Base-by-base conservation (phyloP, 345 rosid species). In the Angophora floribunda region DNA sequence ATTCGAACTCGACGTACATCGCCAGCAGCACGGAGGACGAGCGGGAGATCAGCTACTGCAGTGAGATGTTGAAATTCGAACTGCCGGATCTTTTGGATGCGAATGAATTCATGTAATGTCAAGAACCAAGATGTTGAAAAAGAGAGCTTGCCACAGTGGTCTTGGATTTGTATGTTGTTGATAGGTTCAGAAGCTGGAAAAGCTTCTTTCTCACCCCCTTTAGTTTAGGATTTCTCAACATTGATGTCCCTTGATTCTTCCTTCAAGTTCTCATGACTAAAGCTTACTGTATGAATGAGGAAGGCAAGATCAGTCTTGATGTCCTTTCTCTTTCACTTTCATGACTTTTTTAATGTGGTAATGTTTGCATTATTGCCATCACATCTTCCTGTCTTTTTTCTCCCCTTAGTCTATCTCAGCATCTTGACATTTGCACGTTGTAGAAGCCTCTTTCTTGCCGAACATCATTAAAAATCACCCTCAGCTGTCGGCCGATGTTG, bases 1-100 rank as follows among this genome's bases (percentile, higher is more conserved):
- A 93, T 88, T 95, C 98, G 21, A 92, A 91, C 70, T 93, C 99
- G 13, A 93, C 95, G 4, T 92, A 92, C 65, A 88, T 94, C 90
- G 94, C 95, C 85, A 87, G 93, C 92, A 89, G 93, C 89, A 93
- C 93, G 52, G 97, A 96, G 89, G 99, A 96, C 63, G 99, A 95
- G 89, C 93, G 93, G 89, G 99, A 96, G 85, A 86, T 86, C 15
- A 97, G 97, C 91, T 93, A 93, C 79, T 93, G 96, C 90, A 96
- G 98, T 91, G 88, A 91, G 85, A 75, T 79, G 86, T 89, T 94
- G 86, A 93, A 92, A 93, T 94, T 95, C 87, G 96, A 95, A 90
- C 89, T 96, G 88, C 90, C 94, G 4, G 95, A 94, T 61, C 89
- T 94, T 67, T 91, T 95, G 90, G 94, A 95, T 86, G 96, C 90